A percentile compares a stretch with the other conserved stretches of the same genome.
phyloP scores from a whole-genome alignment of 1,139 yeast genomes.

The Yamadazyma spencermartinsiae region DNA sequence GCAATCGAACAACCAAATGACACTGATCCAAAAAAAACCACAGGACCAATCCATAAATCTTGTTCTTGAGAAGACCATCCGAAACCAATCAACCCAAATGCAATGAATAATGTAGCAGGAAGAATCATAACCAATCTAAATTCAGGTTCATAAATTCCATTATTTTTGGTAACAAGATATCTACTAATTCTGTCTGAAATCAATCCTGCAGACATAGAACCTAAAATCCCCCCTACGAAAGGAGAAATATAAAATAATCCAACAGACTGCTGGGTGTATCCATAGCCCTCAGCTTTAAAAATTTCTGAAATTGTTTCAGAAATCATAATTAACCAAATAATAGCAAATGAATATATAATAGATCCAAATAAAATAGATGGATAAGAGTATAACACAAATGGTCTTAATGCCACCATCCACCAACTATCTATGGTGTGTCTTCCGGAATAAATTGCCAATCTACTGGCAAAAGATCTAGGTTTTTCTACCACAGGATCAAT shows the following conservation, averaged over 20 bases:
- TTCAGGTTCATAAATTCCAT: slow-evolving; percentile 65
- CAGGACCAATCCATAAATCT: slow-evolving; percentile 61
- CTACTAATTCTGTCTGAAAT: slow-evolving; percentile 49
- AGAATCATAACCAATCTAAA: slow-evolving; percentile 55
- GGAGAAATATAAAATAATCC: slow-evolving; percentile 63
- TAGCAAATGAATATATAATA: slow-evolving; percentile 54
- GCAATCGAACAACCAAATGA: slow-evolving; percentile 64
- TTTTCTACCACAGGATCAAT: slow-evolving; percentile 6
- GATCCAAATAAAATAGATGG: slow-evolving; percentile 58
- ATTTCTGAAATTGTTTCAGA: slow-evolving; percentile 57
- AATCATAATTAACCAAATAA: slow-evolving; percentile 63
- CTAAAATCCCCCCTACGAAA: slow-evolving; percentile 58
- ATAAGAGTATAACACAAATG: slow-evolving; percentile 51
- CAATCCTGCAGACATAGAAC: slow-evolving; percentile 55
- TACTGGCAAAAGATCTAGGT: slow-evolving; percentile 13
- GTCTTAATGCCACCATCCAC: slow-evolving; percentile 61
- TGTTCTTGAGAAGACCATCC: slow-evolving; percentile 56
- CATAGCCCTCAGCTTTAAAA: slow-evolving; percentile 47
- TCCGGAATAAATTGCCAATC: slow-evolving; percentile 38
- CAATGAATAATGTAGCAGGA: slow-evolving; percentile 48
- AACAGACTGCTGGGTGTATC: slow-evolving; percentile 46
- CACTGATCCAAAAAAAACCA: slow-evolving; percentile 54
- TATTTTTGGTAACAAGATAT: slow-evolving; percentile 36
- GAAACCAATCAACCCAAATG: slow-evolving; percentile 59
- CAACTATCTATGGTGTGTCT: slow-evolving; percentile 50